Evolutionary conservation across 2,329 filamentous ascomycete species (phyloP).

Genomic region (Arthroderma uncinatum): DNA sequence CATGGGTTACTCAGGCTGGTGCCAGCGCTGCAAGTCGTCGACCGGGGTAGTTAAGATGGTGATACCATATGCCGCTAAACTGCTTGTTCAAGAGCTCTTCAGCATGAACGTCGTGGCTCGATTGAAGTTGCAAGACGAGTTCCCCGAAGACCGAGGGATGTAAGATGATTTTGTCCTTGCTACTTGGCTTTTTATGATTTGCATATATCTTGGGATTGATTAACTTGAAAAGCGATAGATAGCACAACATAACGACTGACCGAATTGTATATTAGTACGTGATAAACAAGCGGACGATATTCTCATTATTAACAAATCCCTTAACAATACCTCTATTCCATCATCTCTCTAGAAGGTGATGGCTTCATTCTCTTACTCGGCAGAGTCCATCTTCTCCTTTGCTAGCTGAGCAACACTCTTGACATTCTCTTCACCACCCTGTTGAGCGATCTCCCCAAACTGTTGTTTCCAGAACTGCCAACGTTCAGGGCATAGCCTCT

Average conservation of each 20-base stretch:
- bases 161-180: constrained; percentile 13
- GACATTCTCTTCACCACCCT: neutral
- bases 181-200: neutral
- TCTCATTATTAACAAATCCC: neutral
- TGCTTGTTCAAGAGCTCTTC: constrained; percentile 88
- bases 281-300: neutral
- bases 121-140: constrained; percentile 86
- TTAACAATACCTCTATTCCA: neutral
- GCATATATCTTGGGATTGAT: neutral
- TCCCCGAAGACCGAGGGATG: constrained; percentile 46
- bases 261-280: neutral
- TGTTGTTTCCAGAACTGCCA: constrained; percentile 5
- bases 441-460: neutral
- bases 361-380: neutral
- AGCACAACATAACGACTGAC: neutral
- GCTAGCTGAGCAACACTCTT: neutral
- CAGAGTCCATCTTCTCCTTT: neutral
- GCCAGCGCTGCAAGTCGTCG: constrained; percentile 80
- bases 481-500: neutral
- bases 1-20: constrained; percentile 93
- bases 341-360: too few relatives aligned
- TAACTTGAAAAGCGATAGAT: neutral
- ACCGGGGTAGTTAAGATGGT: constrained; percentile 81
- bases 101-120: constrained; percentile 98
- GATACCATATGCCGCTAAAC: constrained; percentile 93